phyloP scores from a whole-genome alignment of 2,329 filamentous ascomycete genomes.

The Cladophialophora immunda region DNA sequence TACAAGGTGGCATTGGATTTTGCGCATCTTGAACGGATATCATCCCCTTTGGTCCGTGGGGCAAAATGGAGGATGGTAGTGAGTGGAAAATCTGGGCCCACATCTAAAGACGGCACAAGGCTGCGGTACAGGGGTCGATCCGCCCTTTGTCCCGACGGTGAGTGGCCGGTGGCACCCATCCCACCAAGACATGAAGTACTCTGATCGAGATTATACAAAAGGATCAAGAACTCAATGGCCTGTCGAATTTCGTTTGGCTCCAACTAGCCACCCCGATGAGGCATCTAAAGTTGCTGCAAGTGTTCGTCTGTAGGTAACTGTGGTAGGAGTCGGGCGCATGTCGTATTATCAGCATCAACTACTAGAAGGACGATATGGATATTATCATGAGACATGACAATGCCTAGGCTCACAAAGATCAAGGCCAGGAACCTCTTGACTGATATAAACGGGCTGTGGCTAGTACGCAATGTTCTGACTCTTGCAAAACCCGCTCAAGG shows the following conservation, averaged over 20 bases:
- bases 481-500: background rate
- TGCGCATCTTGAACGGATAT: too few species aligned
- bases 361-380: background rate
- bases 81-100: background rate
- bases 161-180: background rate
- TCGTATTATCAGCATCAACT: background rate
- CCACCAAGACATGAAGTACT: background rate
- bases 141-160: background rate
- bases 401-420: background rate
- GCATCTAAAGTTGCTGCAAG: background rate
- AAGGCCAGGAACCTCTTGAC: background rate
- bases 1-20: background rate
- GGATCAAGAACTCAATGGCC: too few species aligned
- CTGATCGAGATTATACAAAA: background rate
- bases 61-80: background rate
- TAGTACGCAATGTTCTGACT: background rate
- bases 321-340: background rate
- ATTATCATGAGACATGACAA: background rate
- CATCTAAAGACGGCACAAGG: constrained; percentile 1
- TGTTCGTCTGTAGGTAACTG: background rate
- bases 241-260: background rate
- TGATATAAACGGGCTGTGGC: background rate
- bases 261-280: background rate
- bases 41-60: background rate
- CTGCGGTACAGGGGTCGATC: constrained; percentile 1